Conservation (phyloP, 2,329 filamentous ascomycete genomes). For the Pezizomycotina sp. region DNA sequence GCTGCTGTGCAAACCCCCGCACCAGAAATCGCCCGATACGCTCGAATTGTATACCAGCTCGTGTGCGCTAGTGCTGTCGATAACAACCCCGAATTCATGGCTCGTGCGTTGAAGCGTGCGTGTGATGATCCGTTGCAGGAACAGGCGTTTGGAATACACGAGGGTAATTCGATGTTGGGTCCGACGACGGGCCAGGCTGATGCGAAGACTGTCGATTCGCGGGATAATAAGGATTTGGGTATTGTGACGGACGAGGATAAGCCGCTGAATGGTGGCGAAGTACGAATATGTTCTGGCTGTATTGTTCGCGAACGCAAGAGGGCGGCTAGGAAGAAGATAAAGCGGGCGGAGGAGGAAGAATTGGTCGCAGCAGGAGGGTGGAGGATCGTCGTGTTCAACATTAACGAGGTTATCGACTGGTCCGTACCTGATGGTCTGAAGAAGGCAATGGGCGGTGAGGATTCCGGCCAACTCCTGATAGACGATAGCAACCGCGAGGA, state of each 20-base stretch:
- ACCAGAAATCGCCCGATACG: constrained; percentile 51
- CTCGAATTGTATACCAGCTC: constrained; percentile 64
- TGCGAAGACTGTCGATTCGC: constrained; percentile 21
- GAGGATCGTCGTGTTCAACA: constrained; percentile 84
- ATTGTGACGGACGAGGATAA: constrained; percentile 37
- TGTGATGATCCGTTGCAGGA: constrained; percentile 29
- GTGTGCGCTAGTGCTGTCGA: constrained; percentile 90
- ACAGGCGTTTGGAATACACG: constrained; percentile 26
- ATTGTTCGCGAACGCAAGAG: constrained; percentile 82
- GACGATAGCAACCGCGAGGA: constrained; percentile 44
- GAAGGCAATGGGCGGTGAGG: constrained; percentile 23
- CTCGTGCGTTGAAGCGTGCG: constrained; percentile 45
- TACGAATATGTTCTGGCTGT: constrained; percentile 81
- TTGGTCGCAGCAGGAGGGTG: no score
- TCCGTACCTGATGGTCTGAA: constrained; percentile 33
- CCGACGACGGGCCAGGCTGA: constrained; percentile 29
- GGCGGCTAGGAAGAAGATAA: constrained; percentile 78
- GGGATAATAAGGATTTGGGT: no score
- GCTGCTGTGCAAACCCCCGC: constrained; percentile 56
- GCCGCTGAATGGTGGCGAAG: constrained; percentile 77
- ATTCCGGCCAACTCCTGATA: constrained; percentile 41
- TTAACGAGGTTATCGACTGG: constrained; percentile 73
- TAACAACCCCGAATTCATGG: constrained; percentile 43
- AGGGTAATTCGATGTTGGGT: constrained; percentile 29
- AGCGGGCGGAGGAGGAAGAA: constrained; percentile 83